Conservation (phyloP, 257 asterid species). For the Solanum sejunctum region DNA sequence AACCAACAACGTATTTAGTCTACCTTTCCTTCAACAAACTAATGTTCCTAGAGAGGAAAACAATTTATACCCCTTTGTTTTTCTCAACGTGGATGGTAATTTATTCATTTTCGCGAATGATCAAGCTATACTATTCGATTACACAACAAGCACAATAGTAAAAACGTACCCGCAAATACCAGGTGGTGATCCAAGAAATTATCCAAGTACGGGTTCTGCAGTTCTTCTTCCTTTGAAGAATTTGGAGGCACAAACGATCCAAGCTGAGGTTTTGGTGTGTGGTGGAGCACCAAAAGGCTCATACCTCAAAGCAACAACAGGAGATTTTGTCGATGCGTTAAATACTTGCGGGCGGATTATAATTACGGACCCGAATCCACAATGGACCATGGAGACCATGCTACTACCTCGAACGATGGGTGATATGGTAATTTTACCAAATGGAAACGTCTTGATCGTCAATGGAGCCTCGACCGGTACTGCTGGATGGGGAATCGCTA, state of each 20-base stretch:
- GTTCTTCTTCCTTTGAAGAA: constrained; percentile 39
- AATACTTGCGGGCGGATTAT: constrained; percentile 27
- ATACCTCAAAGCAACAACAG: background rate
- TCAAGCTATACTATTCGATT: constrained; percentile 29
- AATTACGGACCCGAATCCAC: constrained; percentile 23
- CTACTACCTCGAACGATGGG: constrained; percentile 37
- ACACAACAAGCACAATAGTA: constrained; percentile 5
- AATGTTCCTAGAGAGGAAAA: background rate
- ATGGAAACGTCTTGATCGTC: constrained; percentile 21
- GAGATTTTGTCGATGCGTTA: constrained; percentile 13
- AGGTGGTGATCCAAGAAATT: constrained; percentile 39
- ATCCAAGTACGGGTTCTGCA: constrained; percentile 55
- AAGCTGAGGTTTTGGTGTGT: constrained; percentile 20
- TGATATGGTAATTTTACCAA: constrained; percentile 33
- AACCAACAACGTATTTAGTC: background rate
- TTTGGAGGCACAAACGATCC: background rate
- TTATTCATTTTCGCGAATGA: constrained; percentile 40
- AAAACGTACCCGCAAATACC: constrained; percentile 27
- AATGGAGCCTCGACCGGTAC: constrained; percentile 28
- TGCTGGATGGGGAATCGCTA: constrained; percentile 22
- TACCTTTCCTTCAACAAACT: constrained; percentile 3
- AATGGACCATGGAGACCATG: constrained; percentile 45
- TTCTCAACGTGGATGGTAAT: constrained; percentile 37
- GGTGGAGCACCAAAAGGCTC: constrained; percentile 28
- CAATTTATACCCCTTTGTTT: constrained; percentile 25